Evolutionary conservation across 345 rosid genomes (phyloP), one percentile per base, ranked within the genome.

Genomic region (Lumnitzera racemosa): DNA sequence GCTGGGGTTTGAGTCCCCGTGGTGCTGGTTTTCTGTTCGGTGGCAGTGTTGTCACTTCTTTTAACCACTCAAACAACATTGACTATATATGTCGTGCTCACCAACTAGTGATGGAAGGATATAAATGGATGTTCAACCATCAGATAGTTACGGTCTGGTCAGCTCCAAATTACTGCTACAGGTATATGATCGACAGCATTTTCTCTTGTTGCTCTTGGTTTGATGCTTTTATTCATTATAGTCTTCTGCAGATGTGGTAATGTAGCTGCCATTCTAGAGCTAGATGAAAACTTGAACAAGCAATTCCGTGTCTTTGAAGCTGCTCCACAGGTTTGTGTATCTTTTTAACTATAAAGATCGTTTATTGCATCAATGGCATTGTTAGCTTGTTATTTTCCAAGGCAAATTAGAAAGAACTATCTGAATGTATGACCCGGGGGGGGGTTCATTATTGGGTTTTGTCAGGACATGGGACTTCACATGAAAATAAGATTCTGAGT

Each of bases 121-220:
- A 76, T 70, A 90, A 90, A 70, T 90, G 96, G 97, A 88, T 95
- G 99, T 95, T 90, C 62, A 86, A 83, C 68, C 70, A 77, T 62
- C 96, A 90, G 80, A 88, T 95, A 64, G 96, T 95, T 70, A 95
- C 97, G 5, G 97, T 95, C 15, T 95, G 99, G 99, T 90, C 99
- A 1, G 99, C 99, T 59, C 99, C 99, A 52, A 95, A 95, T 73
- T 95, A 95, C 80, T 95, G 99, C 69, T 90, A 95, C 65, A 85
- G 99, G 99, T 95, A 76, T 62, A 23, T 56, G 49, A 15, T 58
- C 13, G 15, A 24, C 24, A 51, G 20, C 52, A 49, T 17, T 59
- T 49, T 50, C 48, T 65, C 31, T 2, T 15, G 29, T 55, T 59
- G 58, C 67, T 59, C 49, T 41, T 24, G 16, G 27, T 51, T 57